phyloP scores from a whole-genome alignment of 2,329 filamentous ascomycete species.

The Metarhizium anisopliae region DNA sequence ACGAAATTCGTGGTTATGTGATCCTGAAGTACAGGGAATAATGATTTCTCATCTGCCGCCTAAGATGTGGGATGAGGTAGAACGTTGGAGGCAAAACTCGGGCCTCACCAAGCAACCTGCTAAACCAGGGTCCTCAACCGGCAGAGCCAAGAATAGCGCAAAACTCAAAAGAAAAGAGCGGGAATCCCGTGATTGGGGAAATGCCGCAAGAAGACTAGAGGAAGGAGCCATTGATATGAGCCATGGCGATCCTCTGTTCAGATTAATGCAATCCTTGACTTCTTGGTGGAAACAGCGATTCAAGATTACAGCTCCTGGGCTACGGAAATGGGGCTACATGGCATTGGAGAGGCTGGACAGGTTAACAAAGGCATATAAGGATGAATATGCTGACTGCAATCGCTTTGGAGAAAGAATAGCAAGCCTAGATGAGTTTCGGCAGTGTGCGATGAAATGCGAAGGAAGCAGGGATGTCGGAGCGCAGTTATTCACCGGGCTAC shows the following conservation, averaged over 20 bases:
- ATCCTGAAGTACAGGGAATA: constrained; percentile 64
- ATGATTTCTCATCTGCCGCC: constrained; percentile 65
- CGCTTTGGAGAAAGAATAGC: constrained; percentile 69
- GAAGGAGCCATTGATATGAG: constrained; percentile 67
- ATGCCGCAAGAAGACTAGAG: constrained; percentile 59
- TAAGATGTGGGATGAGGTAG: constrained; percentile 61
- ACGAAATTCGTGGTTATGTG: constrained; percentile 76
- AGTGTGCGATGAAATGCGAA: constrained; percentile 57
- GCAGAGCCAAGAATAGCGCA: constrained; percentile 17
- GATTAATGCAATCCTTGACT: constrained; percentile 65
- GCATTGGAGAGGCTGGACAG: constrained; percentile 64
- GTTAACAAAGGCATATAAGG: constrained; percentile 61
- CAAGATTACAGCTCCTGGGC: constrained; percentile 62
- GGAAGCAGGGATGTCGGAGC: constrained; percentile 84
- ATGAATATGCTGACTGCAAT: constrained; percentile 50
- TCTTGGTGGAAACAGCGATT: constrained; percentile 88
- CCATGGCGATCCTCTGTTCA: constrained; percentile 70
- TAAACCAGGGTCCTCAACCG: constrained; percentile 13
- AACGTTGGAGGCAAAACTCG: constrained; percentile 62
- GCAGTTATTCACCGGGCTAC: constrained; percentile 79
- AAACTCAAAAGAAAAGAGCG: constrained; percentile 23
- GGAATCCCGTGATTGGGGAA: constrained; percentile 55
- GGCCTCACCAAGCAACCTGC: constrained; percentile 43
- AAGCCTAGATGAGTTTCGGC: constrained; percentile 58
- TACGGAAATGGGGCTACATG: constrained; percentile 89